Percentiles rank a stretch among this genome's conserved stretches.
These are phyloP conservation scores for Penicillium sp. DNA, from an alignment of 2,329 filamentous ascomycete genomes.

Conservation along the genomic window DNA sequence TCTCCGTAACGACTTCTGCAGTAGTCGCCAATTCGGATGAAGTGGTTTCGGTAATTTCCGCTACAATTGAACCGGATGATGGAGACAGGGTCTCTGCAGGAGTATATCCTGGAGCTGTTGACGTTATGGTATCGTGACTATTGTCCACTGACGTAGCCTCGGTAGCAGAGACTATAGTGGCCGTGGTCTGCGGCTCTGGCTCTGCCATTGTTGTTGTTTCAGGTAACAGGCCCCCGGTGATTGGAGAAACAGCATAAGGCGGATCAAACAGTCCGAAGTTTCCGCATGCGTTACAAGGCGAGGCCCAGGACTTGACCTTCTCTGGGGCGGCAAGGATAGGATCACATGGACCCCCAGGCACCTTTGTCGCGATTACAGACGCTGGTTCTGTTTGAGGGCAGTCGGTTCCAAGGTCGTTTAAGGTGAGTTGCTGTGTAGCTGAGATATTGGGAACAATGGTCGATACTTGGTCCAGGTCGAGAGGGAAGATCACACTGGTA, in stretches of 20 bases:
- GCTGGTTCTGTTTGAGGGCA: slow-evolving; percentile 18
- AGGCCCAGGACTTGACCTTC: slow-evolving; percentile 21
- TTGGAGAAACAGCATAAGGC: slow-evolving; percentile 17
- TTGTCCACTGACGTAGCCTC: not conserved
- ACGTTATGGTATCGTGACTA: not conserved
- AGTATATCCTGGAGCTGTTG: not conserved
- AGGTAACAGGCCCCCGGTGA: slow-evolving; percentile 17
- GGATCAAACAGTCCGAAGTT: slow-evolving; percentile 20
- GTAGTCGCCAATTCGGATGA: not conserved
- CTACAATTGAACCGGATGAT: not conserved
- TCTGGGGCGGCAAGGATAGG: slow-evolving; percentile 20
- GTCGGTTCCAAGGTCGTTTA: slow-evolving; percentile 19
- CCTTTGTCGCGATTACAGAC: slow-evolving; percentile 14
- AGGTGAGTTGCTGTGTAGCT: slow-evolving; percentile 16
- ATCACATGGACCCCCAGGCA: slow-evolving; percentile 16
- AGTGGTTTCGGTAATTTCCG: not conserved
- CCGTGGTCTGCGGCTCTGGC: slow-evolving; percentile 10
- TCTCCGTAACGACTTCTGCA: too few species aligned
- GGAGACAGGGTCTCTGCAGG: not conserved
- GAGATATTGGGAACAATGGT: slow-evolving; percentile 13
- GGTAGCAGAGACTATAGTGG: slow-evolving; percentile 1
- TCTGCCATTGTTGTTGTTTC: slow-evolving; percentile 12
- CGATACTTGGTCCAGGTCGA: slow-evolving; percentile 19
- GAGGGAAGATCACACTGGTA: slow-evolving; percentile 18
- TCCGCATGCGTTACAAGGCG: slow-evolving; percentile 20